phyloP scores from a whole-genome alignment of 495 filamentous ascomycete genomes.

The Aspergillus kassunensis region DNA sequence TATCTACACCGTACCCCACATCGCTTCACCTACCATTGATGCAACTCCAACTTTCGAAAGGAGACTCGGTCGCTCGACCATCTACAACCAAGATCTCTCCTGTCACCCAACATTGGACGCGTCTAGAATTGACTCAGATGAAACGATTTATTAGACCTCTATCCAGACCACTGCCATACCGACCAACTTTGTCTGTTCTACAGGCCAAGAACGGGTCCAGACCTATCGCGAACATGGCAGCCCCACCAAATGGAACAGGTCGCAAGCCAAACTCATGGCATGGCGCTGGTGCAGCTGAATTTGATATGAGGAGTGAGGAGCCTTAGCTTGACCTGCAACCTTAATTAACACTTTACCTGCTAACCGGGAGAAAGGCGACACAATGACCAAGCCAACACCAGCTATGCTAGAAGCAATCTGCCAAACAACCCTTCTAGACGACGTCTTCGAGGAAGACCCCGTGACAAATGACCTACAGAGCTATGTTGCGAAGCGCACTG shows the following conservation, averaged over 20 bases:
- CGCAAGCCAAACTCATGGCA: slow-evolving; percentile 49
- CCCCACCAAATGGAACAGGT: slow-evolving; percentile 14
- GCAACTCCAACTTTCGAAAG: background rate
- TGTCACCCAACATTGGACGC: background rate
- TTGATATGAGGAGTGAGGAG: slow-evolving; percentile 56
- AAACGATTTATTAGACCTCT: slow-evolving; percentile 13
- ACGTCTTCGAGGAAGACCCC: slow-evolving; percentile 79
- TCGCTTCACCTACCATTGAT: background rate
- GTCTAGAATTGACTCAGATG: slow-evolving; percentile 8
- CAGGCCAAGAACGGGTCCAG: slow-evolving; percentile 10
- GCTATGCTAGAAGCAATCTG: slow-evolving; percentile 71
- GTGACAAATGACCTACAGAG: slow-evolving; percentile 70
- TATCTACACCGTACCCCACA: background rate
- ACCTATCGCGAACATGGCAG: slow-evolving; percentile 27
- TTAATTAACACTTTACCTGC: slow-evolving; percentile 10
- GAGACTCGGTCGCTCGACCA: no score
- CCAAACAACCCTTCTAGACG: slow-evolving; percentile 63
- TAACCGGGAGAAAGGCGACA: slow-evolving; percentile 49
- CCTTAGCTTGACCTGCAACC: no score
- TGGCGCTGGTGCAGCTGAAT: slow-evolving; percentile 57
- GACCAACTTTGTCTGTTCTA: background rate
- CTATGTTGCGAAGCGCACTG: slow-evolving; percentile 64
- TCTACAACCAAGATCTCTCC: background rate
- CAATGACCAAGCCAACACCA: slow-evolving; percentile 77
- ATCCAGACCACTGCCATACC: slow-evolving; percentile 8